Evolutionary conservation across 495 filamentous ascomycete species (phyloP).

Genomic region (Parathielavia hyrcaniae): DNA sequence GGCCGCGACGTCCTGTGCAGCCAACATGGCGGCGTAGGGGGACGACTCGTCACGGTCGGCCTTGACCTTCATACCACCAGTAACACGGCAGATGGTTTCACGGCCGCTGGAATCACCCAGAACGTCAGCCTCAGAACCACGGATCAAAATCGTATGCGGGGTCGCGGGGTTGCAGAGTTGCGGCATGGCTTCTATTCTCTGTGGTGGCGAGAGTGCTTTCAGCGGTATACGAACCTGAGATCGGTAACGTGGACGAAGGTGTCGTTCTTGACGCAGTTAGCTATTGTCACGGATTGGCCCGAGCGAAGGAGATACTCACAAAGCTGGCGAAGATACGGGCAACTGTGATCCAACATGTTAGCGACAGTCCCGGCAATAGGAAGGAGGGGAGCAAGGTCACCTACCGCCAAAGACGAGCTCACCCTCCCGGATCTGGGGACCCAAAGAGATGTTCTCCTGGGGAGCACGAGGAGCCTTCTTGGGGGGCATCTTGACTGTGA

Average conservation of each 20-base stretch:
- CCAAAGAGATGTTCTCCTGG: slow-evolving; percentile 97
- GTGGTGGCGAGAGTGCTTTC: slow-evolving; percentile 10
- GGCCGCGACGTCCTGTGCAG: slow-evolving; percentile 87
- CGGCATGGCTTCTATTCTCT: slow-evolving; percentile 14
- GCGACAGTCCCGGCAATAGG: slow-evolving; percentile 1
- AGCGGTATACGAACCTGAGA: slow-evolving; percentile 70
- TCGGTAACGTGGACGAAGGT: slow-evolving; percentile 97
- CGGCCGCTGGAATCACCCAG: slow-evolving; percentile 79
- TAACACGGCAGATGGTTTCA: slow-evolving; percentile 99
- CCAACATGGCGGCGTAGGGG: slow-evolving; percentile 99
- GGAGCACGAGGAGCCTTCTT: slow-evolving; percentile 72
- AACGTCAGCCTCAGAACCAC: slow-evolving; percentile 53
- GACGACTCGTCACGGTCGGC: slow-evolving; percentile 99
- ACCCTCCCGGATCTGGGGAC: slow-evolving; percentile 66
- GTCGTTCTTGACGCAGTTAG: slow-evolving; percentile 22
- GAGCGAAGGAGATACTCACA: slow-evolving; percentile 8
- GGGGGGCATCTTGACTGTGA: slow-evolving; percentile 61
- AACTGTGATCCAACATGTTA: slow-evolving; percentile 42
- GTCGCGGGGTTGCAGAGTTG: slow-evolving; percentile 2
- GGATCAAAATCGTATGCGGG: slow-evolving; percentile 7
- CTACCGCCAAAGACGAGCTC: slow-evolving; percentile 86
- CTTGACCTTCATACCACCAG: slow-evolving; percentile 99
- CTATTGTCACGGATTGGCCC: neutral
- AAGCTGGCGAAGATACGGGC: slow-evolving; percentile 95
- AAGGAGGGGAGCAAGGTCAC: slow-evolving; percentile 5